phyloP scores from a whole-genome alignment of 2,329 filamentous ascomycete genomes.

The Erysiphe pulchra region DNA sequence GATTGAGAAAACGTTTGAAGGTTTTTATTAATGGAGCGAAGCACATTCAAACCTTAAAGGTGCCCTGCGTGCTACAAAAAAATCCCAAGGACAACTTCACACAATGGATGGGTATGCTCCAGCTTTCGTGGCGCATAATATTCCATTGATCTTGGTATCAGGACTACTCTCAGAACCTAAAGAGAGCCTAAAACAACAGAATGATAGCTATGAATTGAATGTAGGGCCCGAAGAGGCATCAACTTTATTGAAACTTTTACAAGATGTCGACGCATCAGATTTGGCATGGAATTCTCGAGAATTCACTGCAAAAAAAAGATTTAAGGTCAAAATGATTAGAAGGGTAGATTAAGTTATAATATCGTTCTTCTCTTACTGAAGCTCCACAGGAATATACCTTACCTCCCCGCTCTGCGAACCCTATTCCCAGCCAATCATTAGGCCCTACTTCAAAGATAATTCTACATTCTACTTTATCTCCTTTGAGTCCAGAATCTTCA shows the following conservation, averaged over 20 bases:
- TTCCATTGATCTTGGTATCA: slow-evolving; percentile 61
- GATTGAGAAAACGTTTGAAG: too few species aligned
- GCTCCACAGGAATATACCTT: slow-evolving; percentile 22
- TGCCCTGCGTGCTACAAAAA: too few species aligned
- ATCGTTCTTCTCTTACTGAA: slow-evolving; percentile 9
- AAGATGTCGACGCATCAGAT: slow-evolving; percentile 34
- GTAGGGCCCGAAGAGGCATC: slow-evolving; percentile 39
- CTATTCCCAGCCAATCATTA: slow-evolving; percentile 19
- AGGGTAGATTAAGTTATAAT: slow-evolving; percentile 33
- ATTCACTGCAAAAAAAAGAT: slow-evolving; percentile 22
- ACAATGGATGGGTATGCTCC: slow-evolving; percentile 55
- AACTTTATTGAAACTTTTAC: slow-evolving; percentile 38
- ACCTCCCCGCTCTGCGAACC: slow-evolving; percentile 29
- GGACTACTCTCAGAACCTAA: slow-evolving; percentile 33
- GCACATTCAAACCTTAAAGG: too few species aligned
- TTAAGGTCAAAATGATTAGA: slow-evolving; percentile 48
- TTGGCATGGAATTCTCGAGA: slow-evolving; percentile 41
- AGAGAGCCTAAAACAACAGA: slow-evolving; percentile 12
- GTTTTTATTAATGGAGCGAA: too few species aligned
- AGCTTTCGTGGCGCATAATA: slow-evolving; percentile 65
- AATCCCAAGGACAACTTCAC: slow-evolving; percentile 2
- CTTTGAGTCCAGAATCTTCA: slow-evolving; percentile 56
- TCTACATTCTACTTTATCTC: slow-evolving; percentile 82
- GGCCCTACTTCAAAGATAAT: slow-evolving; percentile 21
- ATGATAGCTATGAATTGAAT: slow-evolving; percentile 26